Evolutionary conservation across 2,329 filamentous ascomycete genomes (phyloP), one percentile per base, ranked within the genome.

Genomic region (Neopestalotiopsis sp.): DNA sequence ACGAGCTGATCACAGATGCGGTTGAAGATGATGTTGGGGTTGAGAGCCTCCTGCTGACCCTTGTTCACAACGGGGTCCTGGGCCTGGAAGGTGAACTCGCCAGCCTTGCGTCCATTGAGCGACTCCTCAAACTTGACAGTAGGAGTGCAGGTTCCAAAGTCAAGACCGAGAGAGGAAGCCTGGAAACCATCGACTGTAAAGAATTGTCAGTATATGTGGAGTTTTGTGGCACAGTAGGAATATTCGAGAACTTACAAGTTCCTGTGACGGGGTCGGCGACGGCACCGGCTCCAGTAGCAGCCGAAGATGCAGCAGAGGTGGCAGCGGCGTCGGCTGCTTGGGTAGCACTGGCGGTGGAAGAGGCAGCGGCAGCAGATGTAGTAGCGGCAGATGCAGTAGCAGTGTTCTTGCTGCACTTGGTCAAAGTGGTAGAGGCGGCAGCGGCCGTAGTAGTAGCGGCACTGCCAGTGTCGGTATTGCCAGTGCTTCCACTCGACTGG

Each of bases 11-110:
- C 90, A 79, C 88, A 90, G 78, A 92, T 89, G 70, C 89, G 87
- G 84, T 91, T 92, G 77, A 89, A 91, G 83, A 92, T 92, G 83
- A 92, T 92, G 82, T 88, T 88, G 68, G 90, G 90, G 86, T 92
- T 92, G 60, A 92, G 83, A 9, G 90, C 90, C 76, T 92, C 90
- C 74, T 89, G 80, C 79, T 92, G 90, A 65, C 87, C 87, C 75
- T 88, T 82, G 71, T 88, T 86, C 69, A 91, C 86, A 20, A 87
- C 80, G 9, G 88, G 81, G 76, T 92, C 90, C 62, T 86, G 86
- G 65, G 91, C 86, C 78, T 91, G 88, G 86, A 92, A 93, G 65
- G 90, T 91, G 79, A 86, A 89, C 79, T 91, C 90, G 68, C 82
- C 83, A 24, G 84, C 83, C 13, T 84, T 80, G 68, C 89, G 88